Evolutionary conservation across 768 basidiomycete species (phyloP), one percentile per base, ranked within the genome.

Genomic region (Rhizopogon vulgaris): DNA sequence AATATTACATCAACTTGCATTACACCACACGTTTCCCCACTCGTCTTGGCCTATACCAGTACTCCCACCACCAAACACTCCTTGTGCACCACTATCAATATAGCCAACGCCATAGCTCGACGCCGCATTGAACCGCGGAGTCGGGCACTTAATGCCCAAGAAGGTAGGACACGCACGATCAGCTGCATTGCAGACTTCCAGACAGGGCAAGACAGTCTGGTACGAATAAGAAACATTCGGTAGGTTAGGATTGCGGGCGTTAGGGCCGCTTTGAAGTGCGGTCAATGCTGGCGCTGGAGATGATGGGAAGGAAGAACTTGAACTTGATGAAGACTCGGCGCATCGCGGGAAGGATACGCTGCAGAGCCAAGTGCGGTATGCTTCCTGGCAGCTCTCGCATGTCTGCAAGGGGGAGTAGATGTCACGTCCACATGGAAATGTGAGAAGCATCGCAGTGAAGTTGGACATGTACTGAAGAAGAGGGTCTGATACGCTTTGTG

Each of bases 11-110:
- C 60, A 68, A 30, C 28, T 28, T n/a, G 52, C 65, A 58, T 81
- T 84, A 67, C 88, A 92, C 84, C 85, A 90, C 25, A 88, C 78
- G 58, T 87, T 87, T 25, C 89, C 89, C 72, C 73, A 90, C 49
- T 60, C 64, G 65, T 91, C 88, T 62, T 84, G 80, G 24, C 79
- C 71, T 6, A 51, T 63, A 0, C 84, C 84, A 0, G 82, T 78
- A 12, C 60, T 48, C 2, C 87, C 87, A 4, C 66, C 63, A 0
- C 74, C 75, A 42, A 75, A 56, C 36, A 69, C 71, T 0, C 79
- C 81, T 6, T 69, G 69, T 36, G 72, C 67, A 6, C 68, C 73
- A 27, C 73, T 71, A 61, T 92, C 89, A 11, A 88, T 71, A 60
- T 76, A 90, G 0, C 89, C 89, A 15, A 90, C 79, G 2, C 85